phyloP scores from a whole-genome alignment of 164 flowering plant genomes.

The Warburgia ugandensis region DNA sequence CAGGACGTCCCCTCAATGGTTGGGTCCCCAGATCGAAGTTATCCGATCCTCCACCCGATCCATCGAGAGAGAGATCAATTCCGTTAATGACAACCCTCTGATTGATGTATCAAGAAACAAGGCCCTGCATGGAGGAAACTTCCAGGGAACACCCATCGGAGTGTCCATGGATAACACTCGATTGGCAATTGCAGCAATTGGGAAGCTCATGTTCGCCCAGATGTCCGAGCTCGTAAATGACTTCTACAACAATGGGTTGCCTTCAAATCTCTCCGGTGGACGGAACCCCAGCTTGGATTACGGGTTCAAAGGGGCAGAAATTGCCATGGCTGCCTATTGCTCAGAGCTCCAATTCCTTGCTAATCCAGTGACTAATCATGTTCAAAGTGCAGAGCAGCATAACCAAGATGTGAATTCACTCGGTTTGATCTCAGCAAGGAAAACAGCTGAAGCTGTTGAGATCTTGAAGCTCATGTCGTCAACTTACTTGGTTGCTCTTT shows the following conservation, averaged over 20 bases:
- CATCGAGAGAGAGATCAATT: slow-evolving; percentile 57
- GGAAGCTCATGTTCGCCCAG: slow-evolving; percentile 64
- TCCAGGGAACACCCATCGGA: slow-evolving; percentile 66
- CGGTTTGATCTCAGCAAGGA: slow-evolving; percentile 51
- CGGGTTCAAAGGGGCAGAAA: slow-evolving; percentile 53
- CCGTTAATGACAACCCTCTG: slow-evolving; percentile 59
- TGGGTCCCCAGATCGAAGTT: slow-evolving; percentile 55
- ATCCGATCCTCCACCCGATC: slow-evolving; percentile 44
- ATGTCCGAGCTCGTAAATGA: slow-evolving; percentile 62
- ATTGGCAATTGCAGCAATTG: slow-evolving; percentile 48
- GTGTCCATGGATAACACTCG: slow-evolving; percentile 69
- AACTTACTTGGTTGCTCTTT: slow-evolving; percentile 44
- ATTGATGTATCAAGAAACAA: slow-evolving; percentile 57
- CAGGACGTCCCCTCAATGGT: slow-evolving; percentile 60
- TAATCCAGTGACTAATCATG: slow-evolving; percentile 63
- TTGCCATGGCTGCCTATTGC: slow-evolving; percentile 57
- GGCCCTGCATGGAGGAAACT: slow-evolving; percentile 61
- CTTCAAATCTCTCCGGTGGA: slow-evolving; percentile 55
- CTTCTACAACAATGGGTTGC: slow-evolving; percentile 59
- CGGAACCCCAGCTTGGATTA: slow-evolving; percentile 67
- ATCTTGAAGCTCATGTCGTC: slow-evolving; percentile 55
- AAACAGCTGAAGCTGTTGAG: slow-evolving; percentile 52
- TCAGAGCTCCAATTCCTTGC: slow-evolving; percentile 56
- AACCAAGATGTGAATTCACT: slow-evolving; percentile 66
- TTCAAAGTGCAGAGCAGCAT: slow-evolving; percentile 64